These are phyloP conservation scores for baker's yeast (Saccharomyces cerevisiae) DNA, from an alignment of 805 yeast genomes.

Conservation along the genomic window DNA sequence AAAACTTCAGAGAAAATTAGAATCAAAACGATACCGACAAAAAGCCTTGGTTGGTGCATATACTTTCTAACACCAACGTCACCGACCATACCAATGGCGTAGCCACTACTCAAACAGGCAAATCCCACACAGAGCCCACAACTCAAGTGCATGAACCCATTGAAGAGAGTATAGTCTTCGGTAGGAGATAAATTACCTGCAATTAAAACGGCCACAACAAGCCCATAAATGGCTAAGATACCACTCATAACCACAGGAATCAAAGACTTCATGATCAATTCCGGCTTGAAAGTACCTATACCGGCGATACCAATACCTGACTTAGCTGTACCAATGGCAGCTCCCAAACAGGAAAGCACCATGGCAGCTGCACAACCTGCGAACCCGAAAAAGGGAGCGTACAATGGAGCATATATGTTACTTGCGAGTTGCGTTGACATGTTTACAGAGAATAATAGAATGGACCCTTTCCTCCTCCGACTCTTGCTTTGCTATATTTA, in stretches of 20 bases:
- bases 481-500: not conserved
- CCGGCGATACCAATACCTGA: slow-evolving; percentile 98
- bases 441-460: not conserved
- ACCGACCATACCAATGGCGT: slow-evolving; percentile 91
- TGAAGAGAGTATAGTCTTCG: slow-evolving; percentile 74
- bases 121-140: slow-evolving; percentile 96
- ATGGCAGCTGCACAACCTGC: slow-evolving; percentile 95
- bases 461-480: not conserved
- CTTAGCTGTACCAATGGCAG: slow-evolving; percentile 97
- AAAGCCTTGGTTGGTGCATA: slow-evolving; percentile 80
- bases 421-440: not conserved
- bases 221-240: slow-evolving; percentile 91
- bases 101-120: slow-evolving; percentile 93
- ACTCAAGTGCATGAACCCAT: slow-evolving; percentile 96
- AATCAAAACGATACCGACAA: slow-evolving; percentile 84
- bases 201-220: slow-evolving; percentile 91
- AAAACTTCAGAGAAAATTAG: slow-evolving; percentile 86
- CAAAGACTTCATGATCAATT: slow-evolving; percentile 86
- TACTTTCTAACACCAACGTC: slow-evolving; percentile 86
- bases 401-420: slow-evolving; percentile 72
- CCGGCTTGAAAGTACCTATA: slow-evolving; percentile 96
- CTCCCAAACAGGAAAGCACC: slow-evolving; percentile 91
- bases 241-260: slow-evolving; percentile 99
- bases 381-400: slow-evolving; percentile 95
- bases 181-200: slow-evolving; percentile 83